Percentiles rank a stretch among this genome's conserved stretches.
phyloP scores from a whole-genome alignment of 1,284 basidiomycete species.

The Calocybe gambosa region DNA sequence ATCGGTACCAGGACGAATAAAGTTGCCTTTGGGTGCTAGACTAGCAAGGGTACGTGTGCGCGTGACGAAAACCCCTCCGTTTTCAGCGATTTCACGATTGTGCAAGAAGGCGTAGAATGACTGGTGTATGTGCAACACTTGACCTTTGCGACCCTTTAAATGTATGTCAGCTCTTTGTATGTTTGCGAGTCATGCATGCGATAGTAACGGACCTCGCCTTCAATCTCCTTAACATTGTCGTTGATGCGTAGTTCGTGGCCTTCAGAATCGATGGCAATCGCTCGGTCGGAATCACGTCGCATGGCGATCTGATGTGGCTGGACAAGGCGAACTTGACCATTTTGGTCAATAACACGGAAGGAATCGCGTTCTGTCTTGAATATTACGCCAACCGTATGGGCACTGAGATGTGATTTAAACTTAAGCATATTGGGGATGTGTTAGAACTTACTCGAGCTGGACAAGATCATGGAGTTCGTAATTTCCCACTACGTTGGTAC shows the following conservation, averaged over 20 bases:
- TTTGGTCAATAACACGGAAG: slow-evolving; percentile 94
- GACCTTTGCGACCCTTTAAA: slow-evolving; percentile 77
- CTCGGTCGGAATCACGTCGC: slow-evolving; percentile 76
- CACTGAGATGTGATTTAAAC: slow-evolving; percentile 36
- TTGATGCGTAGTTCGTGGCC: slow-evolving; percentile 80
- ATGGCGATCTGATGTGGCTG: slow-evolving; percentile 94
- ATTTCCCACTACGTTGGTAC: slow-evolving; percentile 84
- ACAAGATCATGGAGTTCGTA: slow-evolving; percentile 97
- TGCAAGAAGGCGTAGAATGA: slow-evolving; percentile 93
- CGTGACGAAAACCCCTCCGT: slow-evolving; percentile 92
- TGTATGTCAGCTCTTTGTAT: slow-evolving; percentile 3
- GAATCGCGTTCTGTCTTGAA: slow-evolving; percentile 96
- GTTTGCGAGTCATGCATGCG: background rate
- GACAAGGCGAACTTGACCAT: slow-evolving; percentile 84
- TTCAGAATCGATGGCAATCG: slow-evolving; percentile 88
- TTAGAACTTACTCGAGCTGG: slow-evolving; percentile 77
- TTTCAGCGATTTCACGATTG: slow-evolving; percentile 87
- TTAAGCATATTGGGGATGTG: slow-evolving; percentile 1
- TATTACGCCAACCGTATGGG: slow-evolving; percentile 93
- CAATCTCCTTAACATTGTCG: slow-evolving; percentile 92
- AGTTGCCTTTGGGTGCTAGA: slow-evolving; percentile 77
- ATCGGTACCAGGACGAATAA: slow-evolving; percentile 64
- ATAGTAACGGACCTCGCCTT: slow-evolving; percentile 66
- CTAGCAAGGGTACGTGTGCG: slow-evolving; percentile 76
- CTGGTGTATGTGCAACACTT: slow-evolving; percentile 92